phyloP scores from a whole-genome alignment of 1,139 yeast genomes.

The Suhomyces panamericanus region DNA sequence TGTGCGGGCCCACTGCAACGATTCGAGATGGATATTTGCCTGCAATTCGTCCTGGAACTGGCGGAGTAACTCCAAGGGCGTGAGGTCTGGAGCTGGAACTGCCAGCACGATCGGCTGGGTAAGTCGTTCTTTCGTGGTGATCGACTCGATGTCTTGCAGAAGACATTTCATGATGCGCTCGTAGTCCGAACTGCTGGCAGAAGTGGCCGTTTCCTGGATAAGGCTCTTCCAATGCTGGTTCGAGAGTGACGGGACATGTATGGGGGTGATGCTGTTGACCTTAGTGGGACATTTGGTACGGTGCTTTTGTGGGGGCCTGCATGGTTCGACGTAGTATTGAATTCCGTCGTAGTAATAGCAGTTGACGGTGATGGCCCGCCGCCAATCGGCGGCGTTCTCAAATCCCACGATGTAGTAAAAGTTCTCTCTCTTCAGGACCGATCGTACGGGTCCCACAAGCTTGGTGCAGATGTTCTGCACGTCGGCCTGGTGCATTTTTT shows the following conservation, averaged over 20 bases:
- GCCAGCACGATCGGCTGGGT: background rate
- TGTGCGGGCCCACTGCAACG: background rate
- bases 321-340: background rate
- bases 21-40: background rate
- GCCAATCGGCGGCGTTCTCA: background rate
- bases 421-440: no score
- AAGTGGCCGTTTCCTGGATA: background rate
- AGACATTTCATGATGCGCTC: conserved; percentile 1
- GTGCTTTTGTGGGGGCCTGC: background rate
- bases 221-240: background rate
- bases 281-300: no score
- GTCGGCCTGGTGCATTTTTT: no score
- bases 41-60: background rate
- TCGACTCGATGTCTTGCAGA: conserved; percentile 2
- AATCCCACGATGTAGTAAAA: background rate
- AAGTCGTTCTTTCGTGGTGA: background rate
- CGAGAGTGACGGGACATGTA: no score
- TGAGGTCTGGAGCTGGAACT: background rate
- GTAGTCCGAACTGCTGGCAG: background rate
- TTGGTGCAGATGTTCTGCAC: no score
- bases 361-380: background rate
- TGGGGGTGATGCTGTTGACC: no score
- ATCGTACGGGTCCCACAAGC: no score
- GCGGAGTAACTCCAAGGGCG: background rate
- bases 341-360: background rate